A percentile compares a stretch with the other conserved stretches of the same genome.
Conservation (phyloP, 1,139 yeast genomes). For the Lodderomyces orthopsilosis region DNA sequence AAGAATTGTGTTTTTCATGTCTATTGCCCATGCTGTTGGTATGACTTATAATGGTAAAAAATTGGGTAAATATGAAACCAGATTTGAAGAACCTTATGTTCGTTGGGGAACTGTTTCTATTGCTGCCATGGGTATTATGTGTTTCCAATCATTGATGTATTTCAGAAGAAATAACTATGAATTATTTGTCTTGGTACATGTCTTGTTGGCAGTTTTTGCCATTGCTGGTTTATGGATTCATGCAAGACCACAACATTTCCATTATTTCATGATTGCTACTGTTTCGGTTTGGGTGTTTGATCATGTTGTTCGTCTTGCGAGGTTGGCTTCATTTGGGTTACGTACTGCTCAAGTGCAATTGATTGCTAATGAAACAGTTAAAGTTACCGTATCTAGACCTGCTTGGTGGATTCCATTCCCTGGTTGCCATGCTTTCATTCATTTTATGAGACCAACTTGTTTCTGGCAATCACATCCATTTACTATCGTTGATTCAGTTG, state of each 20-base stretch:
- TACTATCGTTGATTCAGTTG: constrained; percentile 41
- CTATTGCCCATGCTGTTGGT: constrained; percentile 51
- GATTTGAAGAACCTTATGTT: constrained; percentile 40
- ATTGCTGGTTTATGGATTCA: constrained; percentile 64
- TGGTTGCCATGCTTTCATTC: constrained; percentile 38
- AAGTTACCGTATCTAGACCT: constrained; percentile 35
- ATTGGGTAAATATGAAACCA: constrained; percentile 30
- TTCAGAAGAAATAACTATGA: constrained; percentile 64
- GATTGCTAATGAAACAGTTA: constrained; percentile 45
- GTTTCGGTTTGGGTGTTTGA: constrained; percentile 65
- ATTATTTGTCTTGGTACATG: constrained; percentile 56
- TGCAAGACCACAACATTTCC: constrained; percentile 40
- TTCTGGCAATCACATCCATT: constrained; percentile 63
- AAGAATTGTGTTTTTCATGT: constrained; percentile 44
- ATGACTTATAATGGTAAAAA: constrained; percentile 37
- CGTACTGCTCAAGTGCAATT: constrained; percentile 48
- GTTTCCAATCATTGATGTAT: constrained; percentile 46
- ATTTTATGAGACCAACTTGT: constrained; percentile 38
- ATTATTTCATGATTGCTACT: constrained; percentile 49
- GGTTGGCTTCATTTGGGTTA: constrained; percentile 50
- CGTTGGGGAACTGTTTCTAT: constrained; percentile 57
- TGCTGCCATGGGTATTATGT: constrained; percentile 36
- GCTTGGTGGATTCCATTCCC: constrained; percentile 40
- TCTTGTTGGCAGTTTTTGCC: constrained; percentile 54
- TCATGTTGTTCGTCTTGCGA: constrained; percentile 48